phyloP scores from a whole-genome alignment of 495 filamentous ascomycete genomes.

The Sordaria brevicollis region DNA sequence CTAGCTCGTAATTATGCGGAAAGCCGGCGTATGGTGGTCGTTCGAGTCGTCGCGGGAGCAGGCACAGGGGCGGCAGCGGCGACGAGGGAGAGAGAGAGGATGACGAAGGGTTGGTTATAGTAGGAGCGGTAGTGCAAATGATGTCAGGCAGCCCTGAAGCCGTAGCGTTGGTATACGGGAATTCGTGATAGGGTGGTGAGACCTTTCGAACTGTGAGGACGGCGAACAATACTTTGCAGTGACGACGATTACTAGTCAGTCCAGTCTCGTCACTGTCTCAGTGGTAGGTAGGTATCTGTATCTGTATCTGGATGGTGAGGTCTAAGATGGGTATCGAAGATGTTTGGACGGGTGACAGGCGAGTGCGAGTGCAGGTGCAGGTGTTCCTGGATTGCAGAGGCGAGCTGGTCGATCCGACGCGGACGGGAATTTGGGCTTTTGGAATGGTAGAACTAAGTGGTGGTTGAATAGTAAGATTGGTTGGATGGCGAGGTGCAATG shows the following conservation, averaged over 20 bases:
- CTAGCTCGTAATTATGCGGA: background rate
- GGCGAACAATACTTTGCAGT: background rate
- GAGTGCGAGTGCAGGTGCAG: background rate
- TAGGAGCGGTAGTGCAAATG: background rate
- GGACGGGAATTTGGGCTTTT: background rate
- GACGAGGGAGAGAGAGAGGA: background rate
- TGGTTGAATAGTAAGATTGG: background rate
- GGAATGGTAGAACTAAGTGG: background rate
- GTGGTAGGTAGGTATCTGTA: too few species aligned
- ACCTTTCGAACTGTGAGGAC: background rate
- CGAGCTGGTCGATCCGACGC: background rate
- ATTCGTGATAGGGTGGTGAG: background rate
- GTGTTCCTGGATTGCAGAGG: background rate
- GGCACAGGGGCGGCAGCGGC: background rate
- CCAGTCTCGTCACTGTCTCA: background rate
- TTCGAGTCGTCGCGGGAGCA: background rate
- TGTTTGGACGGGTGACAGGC: background rate
- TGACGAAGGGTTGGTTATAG: background rate
- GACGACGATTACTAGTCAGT: background rate
- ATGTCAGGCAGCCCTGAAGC: background rate
- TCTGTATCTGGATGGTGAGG: background rate
- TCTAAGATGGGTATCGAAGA: background rate
- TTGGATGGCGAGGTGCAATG: background rate
- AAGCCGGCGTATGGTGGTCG: background rate
- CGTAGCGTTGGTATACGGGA: background rate